Evolutionary conservation across 2,329 filamentous ascomycete species (phyloP), one percentile per base, ranked within the genome.

Genomic region (Microcyclospora tardicrescens): DNA sequence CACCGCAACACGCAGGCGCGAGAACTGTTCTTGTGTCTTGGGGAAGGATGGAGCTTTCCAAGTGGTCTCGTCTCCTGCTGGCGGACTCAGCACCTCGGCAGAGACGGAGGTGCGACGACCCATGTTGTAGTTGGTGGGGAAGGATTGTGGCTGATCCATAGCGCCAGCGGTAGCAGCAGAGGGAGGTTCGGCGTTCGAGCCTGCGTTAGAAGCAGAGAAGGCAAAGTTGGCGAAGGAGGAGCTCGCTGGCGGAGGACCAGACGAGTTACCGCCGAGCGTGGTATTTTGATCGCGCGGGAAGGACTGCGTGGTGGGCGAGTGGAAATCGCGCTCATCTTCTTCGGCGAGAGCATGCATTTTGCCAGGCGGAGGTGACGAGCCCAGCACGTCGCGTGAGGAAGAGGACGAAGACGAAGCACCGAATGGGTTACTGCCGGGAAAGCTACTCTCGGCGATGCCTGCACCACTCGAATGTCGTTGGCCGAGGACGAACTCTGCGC

Each of bases 41-140:
- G 78, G 74, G 59, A 91, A 85, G 52, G 75, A 75, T 2, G 91
- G 91, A 8, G 91, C 85, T 24, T 79, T 74, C 87, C 89, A 98
- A 62, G 84, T 91, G 60, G 91, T 85, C 53, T 84, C 80, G 41
- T 77, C 76, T 43, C 86, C 80, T 27, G 82, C 79, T 35, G 79
- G 83, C 13, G 91, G 91, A 61, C 94, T 93, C 55, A 96, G 72
- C 2, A 89, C 95, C 64, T 98, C 91, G 36, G 91, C 91, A 31
- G 91, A 96, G 38, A 98, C 91, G 3, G 91, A 96, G 30, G 87
- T 95, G 53, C 91, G 84, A 47, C 91, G 82, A 52, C 77, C 83
- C 63, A 94, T 80, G 61, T 93, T 93, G 66, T 95, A 96, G 61
- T 96, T 87, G 51, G 76, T 81, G 40, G 91, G 91, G 57, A 94